Conservation (phyloP, 148 eudicot species). For the Euryodendron excelsum region DNA sequence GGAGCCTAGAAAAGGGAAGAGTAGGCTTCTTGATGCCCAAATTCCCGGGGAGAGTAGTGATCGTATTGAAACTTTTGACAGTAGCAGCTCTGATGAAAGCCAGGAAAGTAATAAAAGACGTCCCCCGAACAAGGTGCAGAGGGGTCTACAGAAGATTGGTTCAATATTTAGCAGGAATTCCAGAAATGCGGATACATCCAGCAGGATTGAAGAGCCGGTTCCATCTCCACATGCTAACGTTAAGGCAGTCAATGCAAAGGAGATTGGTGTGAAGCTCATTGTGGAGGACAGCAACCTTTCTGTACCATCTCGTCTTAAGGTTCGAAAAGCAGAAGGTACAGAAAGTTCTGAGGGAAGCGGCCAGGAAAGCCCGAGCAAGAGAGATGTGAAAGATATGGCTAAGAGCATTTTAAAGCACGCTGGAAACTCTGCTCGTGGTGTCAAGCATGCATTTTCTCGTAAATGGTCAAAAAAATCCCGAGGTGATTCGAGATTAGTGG, state of each 20-base stretch:
- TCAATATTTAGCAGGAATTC: conserved; percentile 51
- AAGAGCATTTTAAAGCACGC: conserved; percentile 57
- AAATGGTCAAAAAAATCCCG: conserved; percentile 38
- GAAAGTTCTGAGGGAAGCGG: conserved; percentile 39
- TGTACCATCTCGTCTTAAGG: conserved; percentile 19
- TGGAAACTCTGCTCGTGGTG: conserved; percentile 50
- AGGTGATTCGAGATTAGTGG: conserved; percentile 11
- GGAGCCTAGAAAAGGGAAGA: conserved; percentile 86
- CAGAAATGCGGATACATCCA: conserved; percentile 29
- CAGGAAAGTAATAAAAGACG: conserved; percentile 39
- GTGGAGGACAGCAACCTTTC: conserved; percentile 43
- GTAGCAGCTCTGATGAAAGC: conserved; percentile 46
- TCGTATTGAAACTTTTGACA: conserved; percentile 29
- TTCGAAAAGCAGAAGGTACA: conserved; percentile 24
- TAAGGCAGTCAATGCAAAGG: conserved; percentile 43
- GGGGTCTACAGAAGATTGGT: conserved; percentile 52
- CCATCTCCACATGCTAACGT: conserved; percentile 53
- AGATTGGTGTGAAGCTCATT: conserved; percentile 45
- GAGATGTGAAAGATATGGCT: conserved; percentile 40
- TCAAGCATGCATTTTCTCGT: conserved; percentile 43
- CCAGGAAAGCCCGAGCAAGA: conserved; percentile 37
- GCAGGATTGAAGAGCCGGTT: conserved; percentile 15
- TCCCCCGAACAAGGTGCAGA: conserved; percentile 33
- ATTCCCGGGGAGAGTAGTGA: conserved; percentile 25
- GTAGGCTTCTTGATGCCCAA: conserved; percentile 36